Evolutionary conservation across 2,329 filamentous ascomycete genomes (phyloP).

Genomic region (Sphaerulina vaccinii): DNA sequence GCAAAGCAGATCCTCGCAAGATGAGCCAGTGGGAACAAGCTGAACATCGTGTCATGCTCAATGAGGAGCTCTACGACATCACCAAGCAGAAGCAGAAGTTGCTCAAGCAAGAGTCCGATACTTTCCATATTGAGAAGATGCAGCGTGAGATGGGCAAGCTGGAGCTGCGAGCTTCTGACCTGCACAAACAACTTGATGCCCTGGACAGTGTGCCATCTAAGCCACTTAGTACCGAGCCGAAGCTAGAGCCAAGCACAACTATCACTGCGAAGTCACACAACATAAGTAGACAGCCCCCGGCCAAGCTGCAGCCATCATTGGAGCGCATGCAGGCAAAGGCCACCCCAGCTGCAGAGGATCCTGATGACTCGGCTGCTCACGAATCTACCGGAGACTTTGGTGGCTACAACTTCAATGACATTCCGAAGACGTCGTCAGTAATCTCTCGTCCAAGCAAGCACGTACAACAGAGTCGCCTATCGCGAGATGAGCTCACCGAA

Average conservation of each 20-base stretch:
- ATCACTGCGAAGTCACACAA: not conserved
- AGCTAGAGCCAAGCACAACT: not conserved
- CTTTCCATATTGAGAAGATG: slow-evolving; percentile 29
- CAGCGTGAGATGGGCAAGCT: slow-evolving; percentile 32
- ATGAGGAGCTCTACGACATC: slow-evolving; percentile 20
- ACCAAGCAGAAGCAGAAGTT: slow-evolving; percentile 20
- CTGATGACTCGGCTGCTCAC: slow-evolving; percentile 35
- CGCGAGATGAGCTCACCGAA: slow-evolving; percentile 2
- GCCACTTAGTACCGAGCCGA: not conserved
- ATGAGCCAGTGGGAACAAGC: slow-evolving; percentile 28
- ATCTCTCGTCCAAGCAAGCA: slow-evolving; percentile 32
- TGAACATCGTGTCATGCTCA: slow-evolving; percentile 23
- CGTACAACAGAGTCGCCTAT: slow-evolving; percentile 25
- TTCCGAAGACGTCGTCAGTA: slow-evolving; percentile 27
- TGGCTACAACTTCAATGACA: slow-evolving; percentile 21
- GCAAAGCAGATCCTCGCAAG: slow-evolving; percentile 20
- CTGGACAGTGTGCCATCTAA: slow-evolving; percentile 8
- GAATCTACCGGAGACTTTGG: slow-evolving; percentile 33
- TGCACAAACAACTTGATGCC: slow-evolving; percentile 11
- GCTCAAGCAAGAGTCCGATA: slow-evolving; percentile 17
- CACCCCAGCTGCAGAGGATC: slow-evolving; percentile 19
- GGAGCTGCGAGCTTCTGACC: slow-evolving; percentile 12
- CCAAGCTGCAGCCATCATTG: slow-evolving; percentile 25
- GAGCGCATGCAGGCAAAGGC: slow-evolving; percentile 33
- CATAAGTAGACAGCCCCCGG: not conserved